These are phyloP conservation scores for Pachysandra terminalis DNA, from an alignment of 164 flowering plant species.

Conservation along the genomic window DNA sequence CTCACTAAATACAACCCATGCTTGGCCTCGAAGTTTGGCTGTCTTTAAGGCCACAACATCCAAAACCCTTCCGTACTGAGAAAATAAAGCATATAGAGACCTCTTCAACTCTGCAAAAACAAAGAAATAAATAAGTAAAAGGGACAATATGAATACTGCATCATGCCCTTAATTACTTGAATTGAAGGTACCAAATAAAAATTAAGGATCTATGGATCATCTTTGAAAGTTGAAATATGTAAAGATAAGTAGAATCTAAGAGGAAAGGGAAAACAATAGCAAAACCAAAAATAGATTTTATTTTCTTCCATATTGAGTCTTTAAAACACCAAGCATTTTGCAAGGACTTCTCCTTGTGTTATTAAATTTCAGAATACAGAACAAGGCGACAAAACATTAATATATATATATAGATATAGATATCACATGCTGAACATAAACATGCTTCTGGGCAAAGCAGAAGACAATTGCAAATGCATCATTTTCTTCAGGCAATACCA, in stretches of 20 bases:
- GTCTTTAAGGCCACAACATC: slow-evolving; percentile 96
- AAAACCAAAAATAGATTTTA: neutral
- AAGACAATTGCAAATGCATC: neutral
- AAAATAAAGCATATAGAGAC: slow-evolving; percentile 81
- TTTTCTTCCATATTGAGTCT: neutral
- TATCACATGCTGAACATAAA: neutral
- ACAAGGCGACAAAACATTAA: no score
- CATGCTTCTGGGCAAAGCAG: neutral
- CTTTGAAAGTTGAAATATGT: no score
- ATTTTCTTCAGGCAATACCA: neutral
- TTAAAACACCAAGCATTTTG: neutral
- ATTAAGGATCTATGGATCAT: neutral
- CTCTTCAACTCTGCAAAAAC: slow-evolving; percentile 76
- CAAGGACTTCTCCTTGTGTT: neutral
- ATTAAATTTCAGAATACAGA: neutral
- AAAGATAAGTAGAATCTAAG: neutral
- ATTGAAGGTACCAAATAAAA: neutral
- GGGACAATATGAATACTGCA: neutral
- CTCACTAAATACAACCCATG: slow-evolving; percentile 93
- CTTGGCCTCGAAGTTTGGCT: slow-evolving; percentile 88
- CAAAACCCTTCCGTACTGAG: slow-evolving; percentile 90
- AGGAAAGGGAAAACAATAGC: neutral
- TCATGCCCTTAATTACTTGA: neutral
- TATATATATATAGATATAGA: no score
- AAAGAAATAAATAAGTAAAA: neutral